Evolutionary conservation across 495 filamentous ascomycete species (phyloP), one percentile per base, ranked within the genome.

Genomic region (Sphaerosporella brunnea): DNA sequence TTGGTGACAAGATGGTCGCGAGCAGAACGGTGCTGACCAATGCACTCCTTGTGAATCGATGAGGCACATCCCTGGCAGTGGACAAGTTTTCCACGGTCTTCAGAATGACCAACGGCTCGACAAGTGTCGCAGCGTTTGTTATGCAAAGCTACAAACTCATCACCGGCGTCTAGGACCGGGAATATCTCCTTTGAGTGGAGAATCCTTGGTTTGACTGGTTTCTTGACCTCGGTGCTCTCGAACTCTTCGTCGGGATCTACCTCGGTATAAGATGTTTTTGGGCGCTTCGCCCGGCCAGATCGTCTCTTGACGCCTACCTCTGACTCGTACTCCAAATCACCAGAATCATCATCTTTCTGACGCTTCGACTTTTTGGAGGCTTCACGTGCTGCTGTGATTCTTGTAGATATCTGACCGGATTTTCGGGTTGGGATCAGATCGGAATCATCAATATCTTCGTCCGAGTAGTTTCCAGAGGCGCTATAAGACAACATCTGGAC

Each of bases 1-100:
- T 94, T 96, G n/a, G 90, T 95, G 20, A 92, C 84, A n/a, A 88
- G 67, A 63, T 96, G 90, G 3, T 94, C 84, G 36, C 92, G 72
- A 9, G 53, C 61, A 24, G 66, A 72, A 15, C 88, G 75, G n/a
- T 66, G 61, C 10, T 19, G 15, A 16, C 86, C 84, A 11, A 99
- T 68, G 58, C 92, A 99, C 25, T 53, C 57, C 54, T 81, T 79
- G 56, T 99, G 92, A 52, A 83, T 93, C 0, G 80, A 69, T 19
- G 73, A 69, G 2, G 76, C 82, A 61, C 92, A 99, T 16, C 92
- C 88, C 61, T 99, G 92, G 53, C 92, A 99, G 54, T 72, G 80
- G 2, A 96, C 68, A 18, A 96, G 67, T 8, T 65, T 63, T 0
- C 76, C 68, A 13, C 51, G 51, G 0, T 71, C 79, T 59, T 76